These are phyloP conservation scores for Gamarada debralockiae DNA, from an alignment of 495 filamentous ascomycete species.

Conservation along the genomic window DNA sequence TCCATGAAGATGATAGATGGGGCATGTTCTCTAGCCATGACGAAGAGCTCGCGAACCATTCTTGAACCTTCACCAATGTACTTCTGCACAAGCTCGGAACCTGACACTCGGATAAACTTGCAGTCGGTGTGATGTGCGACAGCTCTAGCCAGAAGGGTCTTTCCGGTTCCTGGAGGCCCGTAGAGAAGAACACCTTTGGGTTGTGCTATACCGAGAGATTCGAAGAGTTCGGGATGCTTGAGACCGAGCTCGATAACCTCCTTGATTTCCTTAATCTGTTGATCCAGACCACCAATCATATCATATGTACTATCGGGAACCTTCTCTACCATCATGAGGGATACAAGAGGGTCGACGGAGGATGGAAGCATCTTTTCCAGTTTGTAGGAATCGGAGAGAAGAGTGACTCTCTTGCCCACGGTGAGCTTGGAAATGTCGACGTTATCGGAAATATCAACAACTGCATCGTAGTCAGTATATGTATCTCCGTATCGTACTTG, in stretches of 20 bases:
- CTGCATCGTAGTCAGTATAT: conserved; percentile 40
- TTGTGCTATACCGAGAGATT: conserved; percentile 96
- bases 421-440: conserved; percentile 96
- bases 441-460: conserved; percentile 92
- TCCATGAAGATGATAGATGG: conserved; percentile 99
- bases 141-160: conserved; percentile 91
- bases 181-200: conserved; percentile 97
- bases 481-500: neutral
- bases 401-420: conserved; percentile 93
- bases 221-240: conserved; percentile 97
- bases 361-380: conserved; percentile 97
- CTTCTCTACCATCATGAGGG: conserved; percentile 99
- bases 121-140: conserved; percentile 98
- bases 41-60: conserved; percentile 98
- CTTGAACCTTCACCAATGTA: conserved; percentile 98
- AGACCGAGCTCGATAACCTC: conserved; percentile 98
- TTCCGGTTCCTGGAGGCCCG: conserved; percentile 94
- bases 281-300: conserved; percentile 98
- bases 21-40: conserved; percentile 98
- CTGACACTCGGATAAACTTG: conserved; percentile 97
- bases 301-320: conserved; percentile 99
- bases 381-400: conserved; percentile 95
- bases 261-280: conserved; percentile 99
- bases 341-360: conserved; percentile 95
- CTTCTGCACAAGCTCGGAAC: conserved; percentile 96